Evolutionary conservation across 257 asterid genomes (phyloP), one percentile per base, ranked within the genome.

Genomic region (Solanum medicagineum): DNA sequence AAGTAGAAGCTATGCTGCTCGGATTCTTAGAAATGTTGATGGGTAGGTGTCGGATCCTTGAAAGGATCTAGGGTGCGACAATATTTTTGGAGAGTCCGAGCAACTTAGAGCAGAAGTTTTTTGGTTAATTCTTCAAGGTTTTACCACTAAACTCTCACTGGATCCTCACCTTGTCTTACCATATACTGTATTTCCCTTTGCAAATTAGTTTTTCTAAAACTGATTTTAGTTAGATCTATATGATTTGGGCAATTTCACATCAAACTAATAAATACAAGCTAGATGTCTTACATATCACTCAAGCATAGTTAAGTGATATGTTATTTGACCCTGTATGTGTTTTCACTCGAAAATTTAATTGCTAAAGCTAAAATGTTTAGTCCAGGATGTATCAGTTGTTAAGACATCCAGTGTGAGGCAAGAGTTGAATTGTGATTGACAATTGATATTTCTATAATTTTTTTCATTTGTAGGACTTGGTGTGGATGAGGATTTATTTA

Each of bases 401-500:
- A 57, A 19, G 26, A 57, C 12, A 20, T 57, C 65, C 26, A 56
- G 62, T 56, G 22, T 36, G 40, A 56, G 45, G n/a, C 74, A n/a
- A 17, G 45, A 20, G 83, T 26, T 54, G 51, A 14, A 51, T 80
- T 80, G 40, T 51, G n/a, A 80, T 10, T 80, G 19, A 19, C 54
- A 80, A 29, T 8, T 55, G 17, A 57, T 53, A 32, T 65, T 29
- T 29, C 45, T 13, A 29, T 26, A 8, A 7, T 63, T 22, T 22
- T 60, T 22, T 62, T 11, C 4, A 14, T 49, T 57, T 81, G 7
- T 53, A 92, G 99, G 99, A 47, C 85, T 92, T 24, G 98, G 98
- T 45, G 94, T 95, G 87, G 99, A 95, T 80, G 99, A 95, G 90
- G 91, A 89, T 73, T 89, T 93, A 8, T 57, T 95, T 83, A 90